Percentiles rank a stretch among this genome's conserved stretches.
Conservation (phyloP, 148 eudicot species). For the Camellia japonica region DNA sequence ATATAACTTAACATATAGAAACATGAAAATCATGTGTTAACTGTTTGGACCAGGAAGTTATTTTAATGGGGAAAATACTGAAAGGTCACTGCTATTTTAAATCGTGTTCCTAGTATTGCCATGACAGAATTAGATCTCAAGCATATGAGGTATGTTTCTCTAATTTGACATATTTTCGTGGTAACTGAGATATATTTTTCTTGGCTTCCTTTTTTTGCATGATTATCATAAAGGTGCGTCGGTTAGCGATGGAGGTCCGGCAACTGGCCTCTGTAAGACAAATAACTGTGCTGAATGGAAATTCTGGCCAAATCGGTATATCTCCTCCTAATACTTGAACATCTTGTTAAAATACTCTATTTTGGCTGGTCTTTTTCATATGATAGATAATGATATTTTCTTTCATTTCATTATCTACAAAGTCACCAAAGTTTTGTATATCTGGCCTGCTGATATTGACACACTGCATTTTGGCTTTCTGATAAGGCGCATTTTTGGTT, state of each 20-base stretch:
- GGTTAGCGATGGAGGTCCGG: constrained; percentile 80
- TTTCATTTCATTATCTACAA: neutral
- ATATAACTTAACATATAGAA: neutral
- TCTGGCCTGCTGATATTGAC: neutral
- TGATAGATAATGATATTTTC: neutral
- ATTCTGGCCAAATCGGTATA: constrained; percentile 51
- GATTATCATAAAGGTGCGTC: constrained; percentile 53
- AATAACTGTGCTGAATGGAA: constrained; percentile 78
- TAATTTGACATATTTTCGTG: neutral
- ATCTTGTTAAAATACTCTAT: too few species aligned
- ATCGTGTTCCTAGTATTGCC: too few species aligned
- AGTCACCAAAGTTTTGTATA: neutral
- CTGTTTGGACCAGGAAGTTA: neutral
- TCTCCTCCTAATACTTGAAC: neutral
- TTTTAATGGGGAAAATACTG: neutral
- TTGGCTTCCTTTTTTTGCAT: neutral
- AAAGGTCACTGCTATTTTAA: too few species aligned
- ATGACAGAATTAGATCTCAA: neutral
- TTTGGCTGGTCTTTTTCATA: neutral
- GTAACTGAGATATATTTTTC: neutral
- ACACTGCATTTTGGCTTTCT: neutral
- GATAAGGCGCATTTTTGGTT: neutral
- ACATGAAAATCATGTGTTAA: neutral
- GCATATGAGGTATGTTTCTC: neutral
- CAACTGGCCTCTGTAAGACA: constrained; percentile 62